phyloP scores from a whole-genome alignment of 2,329 filamentous ascomycete genomes.

The Epicoccum sorghinum region DNA sequence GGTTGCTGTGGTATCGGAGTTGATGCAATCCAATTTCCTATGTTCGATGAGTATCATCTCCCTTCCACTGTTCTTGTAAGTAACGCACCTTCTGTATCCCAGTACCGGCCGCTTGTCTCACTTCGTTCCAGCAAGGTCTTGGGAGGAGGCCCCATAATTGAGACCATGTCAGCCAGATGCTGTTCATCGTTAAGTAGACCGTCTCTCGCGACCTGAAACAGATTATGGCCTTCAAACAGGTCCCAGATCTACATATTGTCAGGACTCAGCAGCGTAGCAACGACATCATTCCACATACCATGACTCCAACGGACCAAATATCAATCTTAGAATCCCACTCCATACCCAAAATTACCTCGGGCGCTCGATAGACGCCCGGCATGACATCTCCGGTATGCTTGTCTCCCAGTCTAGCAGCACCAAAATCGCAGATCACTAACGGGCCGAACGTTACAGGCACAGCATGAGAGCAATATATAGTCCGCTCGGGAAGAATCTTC shows the following conservation, averaged over 20 bases:
- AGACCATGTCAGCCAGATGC: conserved; percentile 1
- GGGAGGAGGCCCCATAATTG: neutral
- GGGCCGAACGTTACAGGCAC: neutral
- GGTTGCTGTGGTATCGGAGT: neutral
- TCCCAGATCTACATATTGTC: neutral
- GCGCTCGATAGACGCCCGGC: neutral
- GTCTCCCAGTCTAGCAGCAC: neutral
- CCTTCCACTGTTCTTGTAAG: neutral
- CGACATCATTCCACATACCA: neutral
- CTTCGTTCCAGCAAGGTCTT: neutral
- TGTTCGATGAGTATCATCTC: neutral
- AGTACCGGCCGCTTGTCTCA: neutral
- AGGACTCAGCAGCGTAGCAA: neutral
- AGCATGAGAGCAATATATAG: neutral
- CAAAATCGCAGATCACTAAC: neutral
- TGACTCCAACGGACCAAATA: conserved; percentile 2
- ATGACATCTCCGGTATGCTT: neutral
- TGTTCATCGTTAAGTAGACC: neutral
- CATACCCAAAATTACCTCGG: neutral
- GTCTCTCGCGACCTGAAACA: neutral
- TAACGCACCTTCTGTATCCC: neutral
- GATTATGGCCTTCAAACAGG: neutral
- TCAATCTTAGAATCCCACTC: neutral
- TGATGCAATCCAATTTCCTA: neutral
- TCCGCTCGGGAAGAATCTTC: neutral